Base-by-base conservation (phyloP, 2,329 filamentous ascomycete genomes). In the Endoconidiophora polonica region DNA sequence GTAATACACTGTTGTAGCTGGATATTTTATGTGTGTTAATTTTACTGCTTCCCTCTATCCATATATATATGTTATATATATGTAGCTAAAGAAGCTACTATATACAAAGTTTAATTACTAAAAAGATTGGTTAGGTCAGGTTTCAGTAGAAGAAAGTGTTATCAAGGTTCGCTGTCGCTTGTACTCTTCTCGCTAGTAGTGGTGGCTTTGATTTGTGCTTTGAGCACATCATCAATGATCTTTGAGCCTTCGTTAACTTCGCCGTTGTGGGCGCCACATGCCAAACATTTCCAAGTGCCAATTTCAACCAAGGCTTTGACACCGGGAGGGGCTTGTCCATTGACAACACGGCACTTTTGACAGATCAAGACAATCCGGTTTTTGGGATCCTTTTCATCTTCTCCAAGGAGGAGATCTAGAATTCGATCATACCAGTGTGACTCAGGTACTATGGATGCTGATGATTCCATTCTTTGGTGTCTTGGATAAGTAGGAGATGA, bases 381-480 rank as follows among this genome's bases (percentile, higher is more conserved):
- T 68, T 87, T 93, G 2, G 90, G 77, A 10, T 84, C 79, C 3
- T 85, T 93, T 65, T 98, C 91, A 59, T 98, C 91, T 60, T 98
- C 91, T 46, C 91, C 91, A 0, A 98, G 74, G 23, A 98, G 76
- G 0, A 94, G 77, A 59, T 98, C 91, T 52, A 98, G 71, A 48
- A 98, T 79, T 50, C 90, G 79, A 62, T 98, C 91, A 65, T 96
- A 98, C 91, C 91, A 98, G 60, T 83, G 80, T 14, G 78, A 62
- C 52, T 71, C 70, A 18, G 59, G 52, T 3, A 52, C 26, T 4
- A 33, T 39, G 16, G 44, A 29, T 5, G 26, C 39, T 6, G 49
- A 51, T 5, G 37, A 37, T 24, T 12, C 36, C 12, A 44, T 37
- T 26, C 46, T 44, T 18, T 51, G 46, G 24, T 38, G 22, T n/a